Conservation (phyloP, 2,329 filamentous ascomycete genomes). For the Scytalidium lignicola region DNA sequence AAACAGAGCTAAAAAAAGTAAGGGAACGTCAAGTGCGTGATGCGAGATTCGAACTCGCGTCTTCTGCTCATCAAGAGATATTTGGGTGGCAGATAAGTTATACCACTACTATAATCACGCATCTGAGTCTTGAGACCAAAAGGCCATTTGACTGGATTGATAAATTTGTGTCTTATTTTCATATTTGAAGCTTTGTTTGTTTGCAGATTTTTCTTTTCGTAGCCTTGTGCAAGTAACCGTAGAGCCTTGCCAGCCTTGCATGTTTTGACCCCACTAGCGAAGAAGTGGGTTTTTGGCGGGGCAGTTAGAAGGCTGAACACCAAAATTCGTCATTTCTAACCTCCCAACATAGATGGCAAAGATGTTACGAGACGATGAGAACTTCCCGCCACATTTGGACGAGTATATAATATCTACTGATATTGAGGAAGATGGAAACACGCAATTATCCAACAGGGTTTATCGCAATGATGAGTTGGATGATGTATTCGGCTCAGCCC, state of each 20-base stretch:
- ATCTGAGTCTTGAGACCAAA: background rate
- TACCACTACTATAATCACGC: constrained; percentile 1
- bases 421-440: background rate
- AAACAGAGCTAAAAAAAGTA: background rate
- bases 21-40: constrained; percentile 5
- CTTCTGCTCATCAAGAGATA: constrained; percentile 11
- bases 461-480: constrained; percentile 22
- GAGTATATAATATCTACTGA: background rate
- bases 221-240: background rate
- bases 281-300: background rate
- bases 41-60: constrained; percentile 17
- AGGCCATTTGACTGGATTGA: background rate
- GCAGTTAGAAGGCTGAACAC: background rate
- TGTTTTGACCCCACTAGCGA: background rate
- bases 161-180: background rate
- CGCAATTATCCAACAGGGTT: background rate
- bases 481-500: constrained; percentile 28
- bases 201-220: background rate
- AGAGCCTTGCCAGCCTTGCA: background rate
- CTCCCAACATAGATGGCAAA: background rate
- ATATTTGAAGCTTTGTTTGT: background rate
- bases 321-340: background rate
- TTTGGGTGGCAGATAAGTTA: constrained; percentile 21
- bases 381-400: constrained; percentile 2
- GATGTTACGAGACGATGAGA: constrained; percentile 17